Evolutionary conservation across 176 grass and related monocot species (phyloP).

Genomic region (Cymbopogon citratus): DNA sequence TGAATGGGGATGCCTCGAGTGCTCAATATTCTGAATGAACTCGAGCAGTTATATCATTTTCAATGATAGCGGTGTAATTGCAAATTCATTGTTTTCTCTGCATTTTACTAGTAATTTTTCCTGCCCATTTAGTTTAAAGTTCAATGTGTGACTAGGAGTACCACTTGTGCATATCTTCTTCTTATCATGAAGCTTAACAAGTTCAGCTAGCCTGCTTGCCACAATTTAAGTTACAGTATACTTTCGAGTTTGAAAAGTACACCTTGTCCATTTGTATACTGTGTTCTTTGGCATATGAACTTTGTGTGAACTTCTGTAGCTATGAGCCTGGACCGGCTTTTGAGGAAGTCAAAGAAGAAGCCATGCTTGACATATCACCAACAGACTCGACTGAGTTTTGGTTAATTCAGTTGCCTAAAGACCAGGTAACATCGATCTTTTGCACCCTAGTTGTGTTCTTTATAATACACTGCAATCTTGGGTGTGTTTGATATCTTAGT

Average conservation of each 20-base stretch:
- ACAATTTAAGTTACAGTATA: neutral
- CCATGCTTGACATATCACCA: slow-evolving; percentile 33
- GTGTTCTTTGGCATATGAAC: neutral
- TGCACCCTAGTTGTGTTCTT: neutral
- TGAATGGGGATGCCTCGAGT: neutral
- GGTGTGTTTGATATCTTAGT: neutral
- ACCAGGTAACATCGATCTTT: slow-evolving; percentile 34
- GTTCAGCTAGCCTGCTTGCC: neutral
- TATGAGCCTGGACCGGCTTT: slow-evolving; percentile 59
- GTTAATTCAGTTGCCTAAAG: slow-evolving; percentile 80
- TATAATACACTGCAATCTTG: slow-evolving; percentile 1
- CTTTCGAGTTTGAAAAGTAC: neutral
- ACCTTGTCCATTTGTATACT: neutral
- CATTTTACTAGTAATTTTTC: neutral
- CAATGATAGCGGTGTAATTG: neutral
- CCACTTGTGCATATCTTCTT: neutral
- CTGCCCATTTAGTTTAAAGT: neutral
- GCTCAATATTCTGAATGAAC: neutral
- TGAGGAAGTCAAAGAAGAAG: slow-evolving; percentile 31
- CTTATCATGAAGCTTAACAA: neutral
- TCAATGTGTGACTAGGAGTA: neutral
- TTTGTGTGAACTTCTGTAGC: slow-evolving; percentile 27
- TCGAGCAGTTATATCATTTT: neutral
- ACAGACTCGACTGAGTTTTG: slow-evolving; percentile 70
- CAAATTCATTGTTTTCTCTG: neutral